Base-by-base conservation (phyloP, 257 asterid species). In the Osmanthus fragrans region DNA sequence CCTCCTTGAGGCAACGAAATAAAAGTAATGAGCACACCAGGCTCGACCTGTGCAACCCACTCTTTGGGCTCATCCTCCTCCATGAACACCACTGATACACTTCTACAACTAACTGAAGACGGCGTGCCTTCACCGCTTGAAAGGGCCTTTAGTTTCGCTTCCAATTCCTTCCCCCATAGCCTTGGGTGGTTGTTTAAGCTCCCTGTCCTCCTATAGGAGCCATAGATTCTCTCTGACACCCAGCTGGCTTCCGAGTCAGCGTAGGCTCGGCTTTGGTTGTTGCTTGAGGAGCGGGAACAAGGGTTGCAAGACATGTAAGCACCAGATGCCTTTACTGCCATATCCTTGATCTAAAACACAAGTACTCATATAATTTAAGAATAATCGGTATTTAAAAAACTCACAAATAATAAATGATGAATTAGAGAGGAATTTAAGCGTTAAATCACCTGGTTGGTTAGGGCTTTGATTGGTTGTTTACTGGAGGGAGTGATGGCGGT, bases 41-140 rank as follows among this genome's bases (percentile, higher is more conserved):
- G 98, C 85, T 96, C 99, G 58, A 92, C 98, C 84, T 96, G 99
- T 64, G 99, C 99, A 51, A 92, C 92, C 99, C 99, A 95, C 68
- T 93, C 99, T 80, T 90, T 93, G 6, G 90, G 84, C 86, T 92
- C 98, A 67, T 92, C 96, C 70, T 94, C 97, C 80, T 92, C 98
- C 93, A 88, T 79, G 78, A 89, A 92, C 81, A 84, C 85, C 11
- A 80, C 87, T 0, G 97, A 88, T 79, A 93, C 98, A 1, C 91
- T 87, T 75, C 98, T 84, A 33, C 94, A 91, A 77, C 99, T 95
- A 33, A 89, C 91, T 4, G 99, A 96, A 66, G 92, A 93, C 18
- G 98, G 98, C 7, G 98, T 96, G 71, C 89, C 88, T 30, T 94
- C 96, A 33, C 96, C 99, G 69, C 96, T 90, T 9, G 98, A 93